Evolutionary conservation across 176 grass and related monocot species (phyloP).

Genomic region (Oryza glumipatula): DNA sequence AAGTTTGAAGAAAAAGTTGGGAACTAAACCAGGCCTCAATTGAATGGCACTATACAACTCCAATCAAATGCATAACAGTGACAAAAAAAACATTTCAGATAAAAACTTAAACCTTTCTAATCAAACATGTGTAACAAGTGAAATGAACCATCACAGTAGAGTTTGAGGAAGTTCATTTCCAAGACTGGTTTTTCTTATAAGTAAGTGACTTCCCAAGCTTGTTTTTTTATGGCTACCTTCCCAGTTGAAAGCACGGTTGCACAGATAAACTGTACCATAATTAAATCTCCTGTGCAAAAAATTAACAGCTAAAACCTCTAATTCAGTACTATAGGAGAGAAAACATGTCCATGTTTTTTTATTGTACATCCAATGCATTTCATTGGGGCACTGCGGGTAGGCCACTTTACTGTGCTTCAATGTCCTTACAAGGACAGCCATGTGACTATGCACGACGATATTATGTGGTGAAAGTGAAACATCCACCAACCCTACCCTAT

Average conservation of each 20-base stretch:
- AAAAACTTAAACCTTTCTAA: background rate
- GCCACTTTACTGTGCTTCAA: constrained; percentile 38
- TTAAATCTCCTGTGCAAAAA: background rate
- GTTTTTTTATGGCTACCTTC: background rate
- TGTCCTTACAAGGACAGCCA: constrained; percentile 53
- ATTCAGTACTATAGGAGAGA: constrained; percentile 22
- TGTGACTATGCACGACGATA: constrained; percentile 38
- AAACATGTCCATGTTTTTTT: constrained; percentile 36
- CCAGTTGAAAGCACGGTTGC: background rate
- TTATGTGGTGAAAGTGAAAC: constrained; percentile 48
- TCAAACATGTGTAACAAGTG: background rate
- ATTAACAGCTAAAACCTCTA: background rate
- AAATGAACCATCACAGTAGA: background rate
- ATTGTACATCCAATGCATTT: constrained; percentile 49
- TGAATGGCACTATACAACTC: constrained; percentile 17
- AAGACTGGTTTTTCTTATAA: background rate
- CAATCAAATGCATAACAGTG: background rate
- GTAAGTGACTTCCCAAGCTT: background rate
- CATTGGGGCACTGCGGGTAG: constrained; percentile 29
- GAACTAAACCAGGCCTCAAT: background rate
- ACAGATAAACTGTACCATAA: background rate
- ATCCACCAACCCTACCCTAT: constrained; percentile 37
- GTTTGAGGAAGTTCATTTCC: constrained; percentile 5
- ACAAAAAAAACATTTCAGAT: background rate
- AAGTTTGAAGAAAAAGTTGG: too few species aligned